phyloP scores from a whole-genome alignment of 768 basidiomycete genomes.

The Boletus rubroflammeus region DNA sequence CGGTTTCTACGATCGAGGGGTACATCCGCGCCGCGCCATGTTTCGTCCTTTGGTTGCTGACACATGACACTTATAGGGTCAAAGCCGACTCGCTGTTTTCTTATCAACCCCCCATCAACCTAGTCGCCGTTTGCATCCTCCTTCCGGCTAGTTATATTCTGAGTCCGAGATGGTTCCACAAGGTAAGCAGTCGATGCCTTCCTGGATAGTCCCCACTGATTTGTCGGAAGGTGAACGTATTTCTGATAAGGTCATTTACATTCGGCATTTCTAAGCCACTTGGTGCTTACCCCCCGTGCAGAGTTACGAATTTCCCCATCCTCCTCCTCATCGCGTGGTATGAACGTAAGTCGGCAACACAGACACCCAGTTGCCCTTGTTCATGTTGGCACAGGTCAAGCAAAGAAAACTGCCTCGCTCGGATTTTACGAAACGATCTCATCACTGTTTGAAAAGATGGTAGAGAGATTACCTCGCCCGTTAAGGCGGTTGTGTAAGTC shows the following conservation, averaged over 20 bases:
- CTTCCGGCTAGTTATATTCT: slow-evolving; percentile 82
- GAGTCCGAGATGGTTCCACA: slow-evolving; percentile 97
- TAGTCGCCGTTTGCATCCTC: slow-evolving; percentile 83
- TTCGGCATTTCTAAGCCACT: not conserved
- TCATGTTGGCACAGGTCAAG: slow-evolving; percentile 41
- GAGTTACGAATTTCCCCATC: slow-evolving; percentile 81
- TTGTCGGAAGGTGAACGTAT: slow-evolving; percentile 67
- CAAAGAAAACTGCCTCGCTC: slow-evolving; percentile 59
- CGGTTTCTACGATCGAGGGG: slow-evolving; percentile 95
- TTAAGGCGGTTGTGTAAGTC: slow-evolving; percentile 70
- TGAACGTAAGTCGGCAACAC: slow-evolving; percentile 48
- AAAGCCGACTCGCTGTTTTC: slow-evolving; percentile 91
- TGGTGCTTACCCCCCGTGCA: slow-evolving; percentile 22
- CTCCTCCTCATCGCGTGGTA: slow-evolving; percentile 78
- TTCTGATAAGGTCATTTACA: slow-evolving; percentile 66
- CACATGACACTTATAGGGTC: slow-evolving; percentile 44
- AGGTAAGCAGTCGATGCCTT: slow-evolving; percentile 44
- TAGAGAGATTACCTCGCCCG: slow-evolving; percentile 73
- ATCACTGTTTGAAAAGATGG: slow-evolving; percentile 61
- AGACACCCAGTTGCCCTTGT: not conserved
- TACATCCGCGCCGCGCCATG: slow-evolving; percentile 24
- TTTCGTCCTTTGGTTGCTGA: slow-evolving; percentile 8
- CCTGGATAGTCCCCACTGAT: slow-evolving; percentile 15
- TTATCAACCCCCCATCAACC: slow-evolving; percentile 91
- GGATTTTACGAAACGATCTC: slow-evolving; percentile 72